Base-by-base conservation (phyloP, 805 yeast species). In the Alloascoidea africana region DNA sequence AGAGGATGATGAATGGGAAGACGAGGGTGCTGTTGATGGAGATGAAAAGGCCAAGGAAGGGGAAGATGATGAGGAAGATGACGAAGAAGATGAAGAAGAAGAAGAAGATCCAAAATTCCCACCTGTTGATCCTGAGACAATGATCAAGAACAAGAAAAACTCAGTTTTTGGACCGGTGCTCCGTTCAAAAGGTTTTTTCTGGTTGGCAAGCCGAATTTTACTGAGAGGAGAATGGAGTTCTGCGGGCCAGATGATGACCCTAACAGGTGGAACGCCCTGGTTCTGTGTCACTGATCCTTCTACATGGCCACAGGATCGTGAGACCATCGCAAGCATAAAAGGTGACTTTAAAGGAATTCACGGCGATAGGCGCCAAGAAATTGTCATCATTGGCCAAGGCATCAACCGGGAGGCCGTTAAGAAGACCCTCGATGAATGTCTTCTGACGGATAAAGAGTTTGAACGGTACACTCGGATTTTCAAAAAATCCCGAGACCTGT, bases 351-450 rank as follows among this genome's bases (percentile, higher is more conserved):
- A 55, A 34, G 65, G 63, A 2, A 50, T 52, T 17, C 53, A 51
- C 42, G 69, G 68, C 2, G 70, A 66, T 39, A 54, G 69, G 34
- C 49, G 66, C 34, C 63, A 66, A 41, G 70, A 66, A 43, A 41
- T 66, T 16, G 70, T 66, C 1, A 59, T 65, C 39, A 65, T 66
- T 41, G 70, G 70, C 1, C 47, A 62, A 14, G 47, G 52, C 8
- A 44, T 65, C 3, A 50, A 63, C 37, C 49, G 51, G 35, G 40
- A 37, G 3, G 47, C 44, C 8, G 42, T 65, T 4, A 45, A 54
- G 5, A 43, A 51, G 27, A 55, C 42, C 1, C 42, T 66, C 34
- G 63, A 66, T 40, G 37, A 45, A 4, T 65, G 70, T 43, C 50
- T 66, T 37, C 42, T 66, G 30, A 59, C 51, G 4, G 66, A 65